A percentile compares a stretch with the other conserved stretches of the same genome.
These are phyloP conservation scores for Colletotrichum camelliae DNA, from an alignment of 2,329 filamentous ascomycete species.

Conservation along the genomic window DNA sequence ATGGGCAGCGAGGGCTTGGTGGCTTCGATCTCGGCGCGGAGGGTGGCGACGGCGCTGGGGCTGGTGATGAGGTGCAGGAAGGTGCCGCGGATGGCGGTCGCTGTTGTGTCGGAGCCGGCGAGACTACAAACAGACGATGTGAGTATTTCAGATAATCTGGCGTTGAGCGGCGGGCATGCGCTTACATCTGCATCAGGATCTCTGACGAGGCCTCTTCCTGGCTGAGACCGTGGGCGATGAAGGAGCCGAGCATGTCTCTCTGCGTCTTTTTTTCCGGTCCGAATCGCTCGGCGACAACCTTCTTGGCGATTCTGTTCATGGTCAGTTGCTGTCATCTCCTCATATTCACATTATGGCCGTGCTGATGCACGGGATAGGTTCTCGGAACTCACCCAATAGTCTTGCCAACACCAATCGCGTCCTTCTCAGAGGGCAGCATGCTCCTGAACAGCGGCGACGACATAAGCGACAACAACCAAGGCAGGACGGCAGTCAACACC, in stretches of 20 bases:
- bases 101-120: conserved; percentile 64
- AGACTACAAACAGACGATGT: conserved; percentile 29
- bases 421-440: conserved; percentile 44
- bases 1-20: conserved; percentile 6
- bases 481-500: conserved; percentile 47
- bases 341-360: accelerated
- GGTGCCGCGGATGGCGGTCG: conserved; percentile 58
- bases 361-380: background rate
- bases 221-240: conserved; percentile 42
- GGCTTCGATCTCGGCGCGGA: conserved; percentile 50
- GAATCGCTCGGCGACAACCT: conserved; percentile 51
- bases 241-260: conserved; percentile 57
- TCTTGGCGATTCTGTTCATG: conserved; percentile 42
- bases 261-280: conserved; percentile 44
- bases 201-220: conserved; percentile 49
- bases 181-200: conserved; percentile 41
- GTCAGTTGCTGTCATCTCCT: accelerated
- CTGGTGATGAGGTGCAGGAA: conserved; percentile 59
- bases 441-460: conserved; percentile 44
- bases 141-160: background rate
- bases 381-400: conserved; percentile 47
- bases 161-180: conserved; percentile 46
- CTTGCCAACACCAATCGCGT: conserved; percentile 42
- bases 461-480: conserved; percentile 44
- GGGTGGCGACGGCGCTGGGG: conserved; percentile 47